Evolutionary conservation across 2,329 filamentous ascomycete species (phyloP).

Genomic region (Alternaria atra): DNA sequence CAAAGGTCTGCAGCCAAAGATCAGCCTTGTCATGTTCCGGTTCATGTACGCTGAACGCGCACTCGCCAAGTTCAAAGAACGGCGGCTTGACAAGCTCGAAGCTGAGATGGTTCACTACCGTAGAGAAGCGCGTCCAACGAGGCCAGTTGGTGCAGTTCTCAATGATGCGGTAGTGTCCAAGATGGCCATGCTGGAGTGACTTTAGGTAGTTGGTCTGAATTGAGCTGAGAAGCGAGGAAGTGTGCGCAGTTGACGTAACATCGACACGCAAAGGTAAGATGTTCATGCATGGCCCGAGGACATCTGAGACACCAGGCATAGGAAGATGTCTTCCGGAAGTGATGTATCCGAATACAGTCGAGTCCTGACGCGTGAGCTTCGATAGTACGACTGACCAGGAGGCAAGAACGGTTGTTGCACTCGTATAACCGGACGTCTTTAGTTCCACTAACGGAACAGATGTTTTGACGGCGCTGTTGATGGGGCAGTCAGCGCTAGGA

Average conservation of each 20-base stretch:
- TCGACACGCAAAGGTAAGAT: slow-evolving; percentile 6
- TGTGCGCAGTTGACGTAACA: background rate
- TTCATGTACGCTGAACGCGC: slow-evolving; percentile 5
- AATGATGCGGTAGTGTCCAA: slow-evolving; percentile 9
- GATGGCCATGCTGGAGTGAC: slow-evolving; percentile 6
- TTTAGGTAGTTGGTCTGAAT: slow-evolving; percentile 6
- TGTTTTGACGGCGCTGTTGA: slow-evolving; percentile 4
- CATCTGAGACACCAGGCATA: slow-evolving; percentile 1
- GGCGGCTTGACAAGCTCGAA: slow-evolving; percentile 3
- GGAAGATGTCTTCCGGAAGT: slow-evolving; percentile 7
- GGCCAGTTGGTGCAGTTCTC: slow-evolving; percentile 12
- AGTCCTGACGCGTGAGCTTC: slow-evolving; percentile 1
- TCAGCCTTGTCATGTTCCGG: slow-evolving; percentile 14
- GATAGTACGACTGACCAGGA: slow-evolving; percentile 6
- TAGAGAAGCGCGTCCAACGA: slow-evolving; percentile 11
- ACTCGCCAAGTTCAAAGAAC: background rate
- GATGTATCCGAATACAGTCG: slow-evolving; percentile 6
- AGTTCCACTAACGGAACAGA: background rate
- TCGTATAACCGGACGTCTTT: slow-evolving; percentile 1
- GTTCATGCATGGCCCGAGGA: slow-evolving; percentile 11
- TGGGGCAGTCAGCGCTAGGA: background rate
- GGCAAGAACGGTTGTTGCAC: slow-evolving; percentile 6
- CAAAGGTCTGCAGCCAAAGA: slow-evolving; percentile 8
- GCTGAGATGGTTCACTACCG: slow-evolving; percentile 10
- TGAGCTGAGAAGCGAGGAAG: slow-evolving; percentile 8